These are phyloP conservation scores for Isoetes engelmannii DNA, from an alignment of 83 land plant genomes.

Conservation along the genomic window DNA sequence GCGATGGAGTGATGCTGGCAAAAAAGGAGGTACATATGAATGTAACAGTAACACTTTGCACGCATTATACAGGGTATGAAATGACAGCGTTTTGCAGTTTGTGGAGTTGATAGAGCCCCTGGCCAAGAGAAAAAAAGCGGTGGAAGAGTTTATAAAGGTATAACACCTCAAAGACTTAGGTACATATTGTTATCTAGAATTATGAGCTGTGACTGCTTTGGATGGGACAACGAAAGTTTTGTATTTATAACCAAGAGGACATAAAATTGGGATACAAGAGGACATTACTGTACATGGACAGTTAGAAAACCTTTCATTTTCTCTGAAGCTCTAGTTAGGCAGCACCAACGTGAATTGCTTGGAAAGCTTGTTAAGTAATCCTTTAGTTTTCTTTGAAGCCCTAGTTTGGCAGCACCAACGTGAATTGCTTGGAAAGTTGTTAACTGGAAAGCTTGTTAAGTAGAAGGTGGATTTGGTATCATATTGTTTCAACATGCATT, in stretches of 20 bases:
- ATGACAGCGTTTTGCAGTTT: constrained; percentile 29
- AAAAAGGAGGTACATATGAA: constrained; percentile 23
- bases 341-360: neutral
- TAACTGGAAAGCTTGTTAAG: neutral
- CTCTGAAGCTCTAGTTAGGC: neutral
- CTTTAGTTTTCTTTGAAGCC: neutral
- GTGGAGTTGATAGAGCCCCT: constrained; percentile 54
- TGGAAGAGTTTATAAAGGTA: constrained; percentile 68
- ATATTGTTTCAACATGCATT: too few relatives aligned
- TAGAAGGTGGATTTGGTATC: too few relatives aligned
- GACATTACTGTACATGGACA: too few relatives aligned
- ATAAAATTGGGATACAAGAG: too few relatives aligned
- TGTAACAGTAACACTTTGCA: neutral
- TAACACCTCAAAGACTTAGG: too few relatives aligned
- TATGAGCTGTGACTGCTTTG: too few relatives aligned
- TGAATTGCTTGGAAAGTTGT: neutral
- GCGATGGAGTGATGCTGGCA: constrained; percentile 26
- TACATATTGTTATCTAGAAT: too few relatives aligned
- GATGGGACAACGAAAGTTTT: too few relatives aligned
- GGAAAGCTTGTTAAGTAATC: neutral
- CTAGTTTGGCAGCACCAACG: neutral
- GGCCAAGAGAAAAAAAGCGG: constrained; percentile 48
- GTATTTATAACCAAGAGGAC: too few relatives aligned
- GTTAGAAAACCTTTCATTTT: constrained; percentile 8
- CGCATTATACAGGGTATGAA: neutral